These are phyloP conservation scores for Lentinus brumalis DNA, from an alignment of 768 basidiomycete species.

Conservation along the genomic window DNA sequence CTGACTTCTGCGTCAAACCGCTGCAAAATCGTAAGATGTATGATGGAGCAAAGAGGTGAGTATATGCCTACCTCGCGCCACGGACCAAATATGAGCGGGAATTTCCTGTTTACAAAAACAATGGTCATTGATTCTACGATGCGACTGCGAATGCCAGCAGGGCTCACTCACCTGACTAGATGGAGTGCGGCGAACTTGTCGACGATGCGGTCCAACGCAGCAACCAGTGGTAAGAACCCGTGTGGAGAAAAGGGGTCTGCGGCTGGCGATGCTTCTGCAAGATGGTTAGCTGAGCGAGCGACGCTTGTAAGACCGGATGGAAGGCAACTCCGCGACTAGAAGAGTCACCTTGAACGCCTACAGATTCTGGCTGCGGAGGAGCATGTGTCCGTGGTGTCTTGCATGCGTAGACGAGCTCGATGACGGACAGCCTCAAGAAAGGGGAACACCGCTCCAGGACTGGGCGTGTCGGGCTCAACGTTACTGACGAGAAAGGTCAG, in stretches of 20 bases:
- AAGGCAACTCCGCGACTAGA: not conserved
- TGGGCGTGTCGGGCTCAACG: slow-evolving; percentile 41
- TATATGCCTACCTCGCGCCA: slow-evolving; percentile 55
- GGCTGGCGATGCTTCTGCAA: slow-evolving; percentile 23
- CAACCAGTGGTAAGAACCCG: slow-evolving; percentile 55
- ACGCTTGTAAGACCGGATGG: not conserved
- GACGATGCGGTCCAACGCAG: slow-evolving; percentile 53
- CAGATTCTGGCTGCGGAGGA: not conserved
- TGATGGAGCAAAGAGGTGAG: slow-evolving; percentile 5
- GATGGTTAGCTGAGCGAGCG: not conserved
- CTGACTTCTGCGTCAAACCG: slow-evolving; percentile 56
- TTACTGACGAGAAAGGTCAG: slow-evolving; percentile 33
- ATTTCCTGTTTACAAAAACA: slow-evolving; percentile 48
- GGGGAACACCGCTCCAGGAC: slow-evolving; percentile 30
- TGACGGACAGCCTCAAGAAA: slow-evolving; percentile 34
- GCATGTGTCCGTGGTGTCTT: slow-evolving; percentile 13
- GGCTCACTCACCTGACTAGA: slow-evolving; percentile 54
- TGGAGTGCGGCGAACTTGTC: slow-evolving; percentile 59
- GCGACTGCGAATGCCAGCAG: no score
- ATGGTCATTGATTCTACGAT: slow-evolving; percentile 10
- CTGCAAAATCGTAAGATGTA: slow-evolving; percentile 37
- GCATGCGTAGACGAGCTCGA: slow-evolving; percentile 48
- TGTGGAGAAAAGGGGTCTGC: slow-evolving; percentile 53
- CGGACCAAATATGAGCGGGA: slow-evolving; percentile 76
- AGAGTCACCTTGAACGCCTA: not conserved